Conservation (phyloP, 495 filamentous ascomycete species). For the Pyronema domesticum region DNA sequence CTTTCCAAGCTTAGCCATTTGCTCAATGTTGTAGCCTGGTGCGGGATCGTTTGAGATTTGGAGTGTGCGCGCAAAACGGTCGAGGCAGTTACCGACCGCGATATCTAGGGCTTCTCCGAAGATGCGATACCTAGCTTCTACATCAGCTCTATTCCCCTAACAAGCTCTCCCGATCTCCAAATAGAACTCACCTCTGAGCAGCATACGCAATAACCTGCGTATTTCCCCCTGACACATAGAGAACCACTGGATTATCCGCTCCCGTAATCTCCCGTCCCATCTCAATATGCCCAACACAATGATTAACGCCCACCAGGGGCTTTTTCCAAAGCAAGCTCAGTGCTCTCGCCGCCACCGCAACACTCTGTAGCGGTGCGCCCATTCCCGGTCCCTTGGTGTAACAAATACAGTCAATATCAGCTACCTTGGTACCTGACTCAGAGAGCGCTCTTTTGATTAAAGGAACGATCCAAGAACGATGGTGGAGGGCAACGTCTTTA, state of each 20-base stretch:
- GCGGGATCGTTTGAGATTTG: constrained; percentile 88
- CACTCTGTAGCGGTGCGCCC: constrained; percentile 83
- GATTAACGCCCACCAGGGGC: constrained; percentile 78
- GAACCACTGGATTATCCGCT: constrained; percentile 76
- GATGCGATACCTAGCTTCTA: constrained; percentile 50
- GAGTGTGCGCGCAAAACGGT: constrained; percentile 82
- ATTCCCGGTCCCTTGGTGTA: constrained; percentile 88
- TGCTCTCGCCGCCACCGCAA: constrained; percentile 70
- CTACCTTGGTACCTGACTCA: constrained; percentile 41
- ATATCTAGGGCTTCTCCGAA: constrained; percentile 97
- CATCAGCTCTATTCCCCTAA: not conserved
- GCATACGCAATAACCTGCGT: constrained; percentile 97
- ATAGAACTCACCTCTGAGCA: constrained; percentile 41
- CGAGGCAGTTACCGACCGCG: constrained; percentile 91
- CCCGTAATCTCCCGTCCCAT: constrained; percentile 93
- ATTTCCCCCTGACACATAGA: constrained; percentile 94
- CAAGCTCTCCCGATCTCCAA: not conserved
- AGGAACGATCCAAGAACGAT: constrained; percentile 66
- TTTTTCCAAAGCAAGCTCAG: constrained; percentile 75
- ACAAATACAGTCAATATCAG: constrained; percentile 76
- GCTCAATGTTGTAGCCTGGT: constrained; percentile 95
- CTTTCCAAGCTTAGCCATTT: constrained; percentile 66
- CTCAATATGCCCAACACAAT: constrained; percentile 94
- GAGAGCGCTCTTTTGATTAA: constrained; percentile 59
- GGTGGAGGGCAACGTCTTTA: constrained; percentile 86